Percentiles rank a stretch among this genome's conserved stretches.
These are phyloP conservation scores for Rhodotorula sp. DNA, from an alignment of 1,284 basidiomycete species.

Conservation along the genomic window DNA sequence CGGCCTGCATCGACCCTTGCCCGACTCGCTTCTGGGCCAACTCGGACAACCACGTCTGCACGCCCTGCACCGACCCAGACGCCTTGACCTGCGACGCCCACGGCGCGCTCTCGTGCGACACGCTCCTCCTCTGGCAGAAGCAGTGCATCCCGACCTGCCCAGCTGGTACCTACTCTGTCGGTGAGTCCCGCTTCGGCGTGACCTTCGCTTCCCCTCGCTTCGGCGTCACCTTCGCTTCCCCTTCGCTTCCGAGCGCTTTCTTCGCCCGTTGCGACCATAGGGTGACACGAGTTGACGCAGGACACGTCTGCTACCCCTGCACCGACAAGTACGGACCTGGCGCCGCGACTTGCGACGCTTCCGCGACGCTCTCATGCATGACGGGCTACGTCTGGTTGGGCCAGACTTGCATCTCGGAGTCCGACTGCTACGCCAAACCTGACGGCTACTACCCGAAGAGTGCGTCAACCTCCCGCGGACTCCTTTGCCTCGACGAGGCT, in stretches of 20 bases:
- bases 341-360: too few relatives aligned
- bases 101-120: not conserved
- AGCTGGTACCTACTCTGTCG: not conserved
- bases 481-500: not conserved
- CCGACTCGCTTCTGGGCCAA: conserved; percentile 6
- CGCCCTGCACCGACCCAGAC: conserved; percentile 6
- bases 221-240: not conserved
- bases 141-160: conserved; percentile 1
- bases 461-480: not conserved
- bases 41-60: not conserved
- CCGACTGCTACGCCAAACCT: too few relatives aligned
- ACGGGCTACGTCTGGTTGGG: too few relatives aligned
- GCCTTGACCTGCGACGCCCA: not conserved
- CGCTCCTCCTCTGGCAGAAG: not conserved
- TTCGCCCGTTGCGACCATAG: not conserved
- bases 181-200: not conserved
- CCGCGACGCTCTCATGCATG: too few relatives aligned
- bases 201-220: not conserved
- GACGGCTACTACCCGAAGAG: not conserved
- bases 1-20: conserved; percentile 4
- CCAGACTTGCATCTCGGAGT: too few relatives aligned
- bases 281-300: too few relatives aligned
- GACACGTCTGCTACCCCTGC: too few relatives aligned
- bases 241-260: not conserved
- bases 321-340: too few relatives aligned